Evolutionary conservation across 2,329 filamentous ascomycete species (phyloP), one percentile per base, ranked within the genome.

Genomic region (Geosmithia putterillii): DNA sequence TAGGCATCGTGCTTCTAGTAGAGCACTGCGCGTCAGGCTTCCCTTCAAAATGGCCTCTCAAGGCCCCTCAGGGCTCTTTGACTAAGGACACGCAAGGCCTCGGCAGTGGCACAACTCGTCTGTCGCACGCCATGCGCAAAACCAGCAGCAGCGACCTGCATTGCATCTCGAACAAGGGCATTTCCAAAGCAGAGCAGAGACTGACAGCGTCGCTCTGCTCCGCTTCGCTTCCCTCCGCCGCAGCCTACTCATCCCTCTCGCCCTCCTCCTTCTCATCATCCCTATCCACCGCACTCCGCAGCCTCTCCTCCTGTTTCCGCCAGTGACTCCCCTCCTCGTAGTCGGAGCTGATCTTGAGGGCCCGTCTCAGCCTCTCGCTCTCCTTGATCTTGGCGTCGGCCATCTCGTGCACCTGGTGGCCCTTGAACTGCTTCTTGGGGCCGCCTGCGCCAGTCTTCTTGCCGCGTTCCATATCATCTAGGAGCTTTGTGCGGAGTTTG

Each of bases 351-450:
- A 96, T 94, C 41, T 88, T 89, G 51, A 98, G 70, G 7, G 92
- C 92, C 62, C 73, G 85, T 50, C 90, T 71, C 59, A 98, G 67
- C 53, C 85, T 76, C 65, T 96, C 89, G 62, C 83, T 95, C 72
- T 98, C 92, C 60, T 86, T 83, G 52, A 94, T 90, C 74, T 98
- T 98, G 47, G 90, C 92, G 55, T 92, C 85, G 17, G 92, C 92
- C 60, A 95, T 73, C 65, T 96, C 92, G 67, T 98, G 92, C 18
- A 96, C 88, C 64, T 96, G 87, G 64, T 96, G 88, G 51, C 81
- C 73, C 66, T 96, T 98, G 50, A 96, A 73, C 9, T 76, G 73
- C 43, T 59, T 65, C 44, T 63, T 59, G n/a, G 57, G 62, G 20
- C 58, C 63, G 44, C 37, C 22, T 10, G n/a, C 20, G 9, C 54